These are phyloP conservation scores for Rhizopogon roseolus DNA, from an alignment of 768 basidiomycete genomes.

Conservation along the genomic window DNA sequence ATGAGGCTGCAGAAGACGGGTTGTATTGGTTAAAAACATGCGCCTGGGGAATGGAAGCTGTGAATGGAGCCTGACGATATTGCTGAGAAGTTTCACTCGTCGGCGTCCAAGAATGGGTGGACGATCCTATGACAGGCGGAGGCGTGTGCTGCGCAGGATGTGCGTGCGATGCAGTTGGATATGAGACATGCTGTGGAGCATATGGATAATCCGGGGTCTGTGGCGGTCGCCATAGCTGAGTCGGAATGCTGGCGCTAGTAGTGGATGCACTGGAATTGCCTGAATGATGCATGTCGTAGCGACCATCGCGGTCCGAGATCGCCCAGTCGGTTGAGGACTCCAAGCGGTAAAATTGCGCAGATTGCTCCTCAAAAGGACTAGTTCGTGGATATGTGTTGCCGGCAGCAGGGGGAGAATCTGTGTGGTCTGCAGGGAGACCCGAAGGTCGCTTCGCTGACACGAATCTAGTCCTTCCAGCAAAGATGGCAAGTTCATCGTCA, in stretches of 20 bases:
- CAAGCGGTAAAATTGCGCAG: background rate
- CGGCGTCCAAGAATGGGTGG: conserved; percentile 13
- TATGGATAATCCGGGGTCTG: conserved; percentile 24
- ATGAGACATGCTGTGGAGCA: conserved; percentile 12
- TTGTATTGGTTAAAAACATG: conserved; percentile 17
- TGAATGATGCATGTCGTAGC: background rate
- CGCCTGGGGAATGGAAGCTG: conserved; percentile 6
- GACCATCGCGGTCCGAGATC: background rate
- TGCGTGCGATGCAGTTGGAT: conserved; percentile 3
- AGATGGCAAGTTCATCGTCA: conserved; percentile 63
- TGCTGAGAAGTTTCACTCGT: conserved; percentile 3
- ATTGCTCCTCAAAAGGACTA: background rate
- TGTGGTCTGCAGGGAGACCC: conserved; percentile 7
- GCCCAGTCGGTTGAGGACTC: conserved; percentile 1
- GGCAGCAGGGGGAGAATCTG: background rate
- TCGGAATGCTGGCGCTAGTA: background rate
- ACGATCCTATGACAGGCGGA: conserved; percentile 9
- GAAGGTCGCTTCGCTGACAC: conserved; percentile 42
- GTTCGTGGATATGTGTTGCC: background rate
- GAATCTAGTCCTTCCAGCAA: conserved; percentile 63
- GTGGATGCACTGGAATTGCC: background rate
- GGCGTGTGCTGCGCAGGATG: conserved; percentile 17
- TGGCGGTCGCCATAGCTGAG: conserved; percentile 23
- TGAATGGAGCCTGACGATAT: conserved; percentile 6
- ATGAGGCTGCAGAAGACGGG: conserved; percentile 1